Base-by-base conservation (phyloP, 2,329 filamentous ascomycete genomes). In the Aspergillus fructus region DNA sequence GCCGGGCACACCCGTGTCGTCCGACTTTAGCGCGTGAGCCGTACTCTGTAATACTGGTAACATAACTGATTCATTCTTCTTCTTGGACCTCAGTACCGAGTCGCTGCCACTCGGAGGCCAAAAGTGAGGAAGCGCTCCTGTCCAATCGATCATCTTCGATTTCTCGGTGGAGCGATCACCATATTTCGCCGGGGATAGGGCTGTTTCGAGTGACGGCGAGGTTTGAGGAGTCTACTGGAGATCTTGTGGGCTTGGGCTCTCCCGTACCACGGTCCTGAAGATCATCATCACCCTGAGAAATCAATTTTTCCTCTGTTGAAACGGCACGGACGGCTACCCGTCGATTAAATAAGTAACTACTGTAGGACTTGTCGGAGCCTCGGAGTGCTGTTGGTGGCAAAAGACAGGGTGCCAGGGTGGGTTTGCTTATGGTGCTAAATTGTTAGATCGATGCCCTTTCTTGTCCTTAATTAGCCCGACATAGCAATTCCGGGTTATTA, bases 1-100 rank as follows among this genome's bases (percentile, higher is more conserved):
- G 17, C 21, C 43, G 51, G 51, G 42, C 42, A 48, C 43, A 54
- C 33, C 51, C 50, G 41, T 40, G 40, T 34, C 37, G 21, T 11
- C 13, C 11, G 9, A 33, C 45, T 41, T 41, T 54, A 54, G 51
- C 51, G 51, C 43, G 51, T 34, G 23, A 40, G 51, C 51, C 51
- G 51, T 47, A 27, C 46, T 30, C n/a, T 42, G 30, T 34, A 37
- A 48, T 37, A 13, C 27, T 34, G 17, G 30, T 48, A 48, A 48
- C 30, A 21, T 48, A 30, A 48, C 46, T 21, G 12, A 6, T 37
- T 46, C 15, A 30, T 24, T 30, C 23, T 45, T 45, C 13, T 27
- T 13, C 8, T 30, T 30, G 27, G 3, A 11, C 9, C 9, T 30
- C 27, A 30, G 27, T 21, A 21, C 3, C 4, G 21, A 21, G 21